phyloP scores from a whole-genome alignment of 1,284 basidiomycete genomes.

The Boletus mariae region DNA sequence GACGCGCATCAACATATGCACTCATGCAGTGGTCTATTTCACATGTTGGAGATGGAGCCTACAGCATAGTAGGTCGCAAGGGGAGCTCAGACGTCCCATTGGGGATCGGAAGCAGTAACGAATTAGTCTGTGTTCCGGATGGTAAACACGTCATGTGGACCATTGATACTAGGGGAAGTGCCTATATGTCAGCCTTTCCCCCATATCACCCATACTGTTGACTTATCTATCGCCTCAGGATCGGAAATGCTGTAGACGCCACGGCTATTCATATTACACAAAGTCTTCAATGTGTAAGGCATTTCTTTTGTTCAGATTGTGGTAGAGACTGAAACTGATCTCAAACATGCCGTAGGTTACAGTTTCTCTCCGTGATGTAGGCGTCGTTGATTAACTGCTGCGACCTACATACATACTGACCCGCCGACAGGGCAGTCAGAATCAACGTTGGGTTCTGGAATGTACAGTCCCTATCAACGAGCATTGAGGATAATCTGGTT shows the following conservation, averaged over 20 bases:
- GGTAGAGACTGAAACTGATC: too few relatives aligned
- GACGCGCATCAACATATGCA: background rate
- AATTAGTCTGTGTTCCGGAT: background rate
- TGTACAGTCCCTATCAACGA: too few relatives aligned
- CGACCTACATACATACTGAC: background rate
- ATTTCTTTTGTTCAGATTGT: too few relatives aligned
- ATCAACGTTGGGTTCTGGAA: background rate
- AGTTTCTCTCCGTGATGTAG: background rate
- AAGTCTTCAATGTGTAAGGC: background rate
- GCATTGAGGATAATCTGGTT: too few relatives aligned
- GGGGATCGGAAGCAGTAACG: background rate
- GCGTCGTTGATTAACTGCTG: background rate
- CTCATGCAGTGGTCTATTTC: background rate
- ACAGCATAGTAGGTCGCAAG: background rate
- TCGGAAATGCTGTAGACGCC: background rate
- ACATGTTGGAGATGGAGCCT: background rate
- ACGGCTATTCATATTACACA: background rate
- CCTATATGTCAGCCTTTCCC: background rate
- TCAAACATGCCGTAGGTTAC: too few relatives aligned
- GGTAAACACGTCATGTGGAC: background rate
- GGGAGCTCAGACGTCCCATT: background rate
- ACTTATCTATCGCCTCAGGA: background rate
- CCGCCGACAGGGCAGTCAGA: background rate
- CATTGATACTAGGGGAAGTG: background rate
- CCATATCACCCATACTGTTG: too few relatives aligned